These are phyloP conservation scores for Ophiostoma perfectum DNA, from an alignment of 2,329 filamentous ascomycete genomes.

Conservation along the genomic window DNA sequence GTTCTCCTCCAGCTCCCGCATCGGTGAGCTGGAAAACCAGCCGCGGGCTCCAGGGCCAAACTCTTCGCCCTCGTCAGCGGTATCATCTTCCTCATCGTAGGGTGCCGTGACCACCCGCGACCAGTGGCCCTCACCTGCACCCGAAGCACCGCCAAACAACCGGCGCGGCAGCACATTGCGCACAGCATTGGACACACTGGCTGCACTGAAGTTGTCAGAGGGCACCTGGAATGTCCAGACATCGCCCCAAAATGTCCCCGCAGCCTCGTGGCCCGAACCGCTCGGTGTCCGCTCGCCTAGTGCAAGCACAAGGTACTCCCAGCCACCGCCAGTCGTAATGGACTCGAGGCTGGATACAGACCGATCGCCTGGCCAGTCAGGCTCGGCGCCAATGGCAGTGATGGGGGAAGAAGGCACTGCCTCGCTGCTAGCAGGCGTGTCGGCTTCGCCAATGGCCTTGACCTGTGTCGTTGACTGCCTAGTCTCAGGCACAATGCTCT, in stretches of 20 bases:
- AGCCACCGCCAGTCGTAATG: slow-evolving; percentile 53
- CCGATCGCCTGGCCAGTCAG: slow-evolving; percentile 47
- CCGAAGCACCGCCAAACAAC: slow-evolving; percentile 20
- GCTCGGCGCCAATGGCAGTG: background rate
- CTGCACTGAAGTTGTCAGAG: slow-evolving; percentile 48
- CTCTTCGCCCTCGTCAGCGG: slow-evolving; percentile 37
- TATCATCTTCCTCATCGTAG: slow-evolving; percentile 46
- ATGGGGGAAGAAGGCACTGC: slow-evolving; percentile 27
- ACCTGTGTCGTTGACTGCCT: background rate
- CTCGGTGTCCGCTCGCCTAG: slow-evolving; percentile 54
- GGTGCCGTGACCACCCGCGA: slow-evolving; percentile 42
- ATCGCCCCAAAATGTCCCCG: slow-evolving; percentile 53
- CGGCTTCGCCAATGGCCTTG: slow-evolving; percentile 29
- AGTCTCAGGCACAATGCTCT: slow-evolving; percentile 33
- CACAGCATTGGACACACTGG: slow-evolving; percentile 50
- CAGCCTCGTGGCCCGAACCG: slow-evolving; percentile 44
- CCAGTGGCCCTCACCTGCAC: slow-evolving; percentile 56
- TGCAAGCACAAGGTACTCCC: slow-evolving; percentile 57
- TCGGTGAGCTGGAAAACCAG: slow-evolving; percentile 52
- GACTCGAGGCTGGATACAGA: slow-evolving; percentile 51
- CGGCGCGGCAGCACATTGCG: slow-evolving; percentile 22
- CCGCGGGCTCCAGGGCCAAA: slow-evolving; percentile 50
- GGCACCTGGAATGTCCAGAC: slow-evolving; percentile 61
- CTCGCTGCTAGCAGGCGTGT: slow-evolving; percentile 29
- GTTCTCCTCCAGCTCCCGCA: slow-evolving; percentile 55